These are phyloP conservation scores for Mycocentrospora acerina DNA, from an alignment of 2,329 filamentous ascomycete species.

Conservation along the genomic window DNA sequence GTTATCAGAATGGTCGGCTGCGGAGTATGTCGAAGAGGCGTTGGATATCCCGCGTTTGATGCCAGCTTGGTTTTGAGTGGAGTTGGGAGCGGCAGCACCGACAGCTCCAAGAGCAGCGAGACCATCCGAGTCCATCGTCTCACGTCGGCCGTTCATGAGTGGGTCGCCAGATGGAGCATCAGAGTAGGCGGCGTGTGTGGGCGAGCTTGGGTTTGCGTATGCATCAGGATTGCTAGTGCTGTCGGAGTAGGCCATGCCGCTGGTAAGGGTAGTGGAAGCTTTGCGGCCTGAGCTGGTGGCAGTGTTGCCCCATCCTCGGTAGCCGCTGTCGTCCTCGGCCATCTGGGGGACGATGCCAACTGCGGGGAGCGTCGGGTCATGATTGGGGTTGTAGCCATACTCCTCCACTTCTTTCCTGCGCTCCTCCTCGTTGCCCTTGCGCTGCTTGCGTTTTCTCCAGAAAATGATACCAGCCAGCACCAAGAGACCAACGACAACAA, in stretches of 20 bases:
- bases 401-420: slow-evolving; percentile 95
- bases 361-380: slow-evolving; percentile 76
- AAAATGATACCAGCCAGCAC: slow-evolving; percentile 76
- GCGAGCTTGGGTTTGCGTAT: slow-evolving; percentile 59
- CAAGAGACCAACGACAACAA: slow-evolving; percentile 81
- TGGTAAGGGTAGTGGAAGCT: slow-evolving; percentile 85
- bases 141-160: slow-evolving; percentile 53
- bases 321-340: slow-evolving; percentile 74
- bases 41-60: slow-evolving; percentile 91
- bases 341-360: slow-evolving; percentile 65
- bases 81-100: slow-evolving; percentile 54
- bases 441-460: slow-evolving; percentile 86
- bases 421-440: slow-evolving; percentile 81
- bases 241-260: slow-evolving; percentile 72
- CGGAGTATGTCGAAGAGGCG: slow-evolving; percentile 93
- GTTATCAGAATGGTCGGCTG: slow-evolving; percentile 69
- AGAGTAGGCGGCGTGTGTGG: slow-evolving; percentile 64
- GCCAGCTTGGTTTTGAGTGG: slow-evolving; percentile 62
- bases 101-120: slow-evolving; percentile 72
- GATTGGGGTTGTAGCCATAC: slow-evolving; percentile 97
- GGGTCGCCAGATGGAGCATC: slow-evolving; percentile 71
- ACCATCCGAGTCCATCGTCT: slow-evolving; percentile 71
- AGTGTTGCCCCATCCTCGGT: slow-evolving; percentile 91
- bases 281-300: slow-evolving; percentile 71
- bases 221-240: slow-evolving; percentile 58